phyloP scores from a whole-genome alignment of 495 filamentous ascomycete species.

The Lepidopterella palustris region DNA sequence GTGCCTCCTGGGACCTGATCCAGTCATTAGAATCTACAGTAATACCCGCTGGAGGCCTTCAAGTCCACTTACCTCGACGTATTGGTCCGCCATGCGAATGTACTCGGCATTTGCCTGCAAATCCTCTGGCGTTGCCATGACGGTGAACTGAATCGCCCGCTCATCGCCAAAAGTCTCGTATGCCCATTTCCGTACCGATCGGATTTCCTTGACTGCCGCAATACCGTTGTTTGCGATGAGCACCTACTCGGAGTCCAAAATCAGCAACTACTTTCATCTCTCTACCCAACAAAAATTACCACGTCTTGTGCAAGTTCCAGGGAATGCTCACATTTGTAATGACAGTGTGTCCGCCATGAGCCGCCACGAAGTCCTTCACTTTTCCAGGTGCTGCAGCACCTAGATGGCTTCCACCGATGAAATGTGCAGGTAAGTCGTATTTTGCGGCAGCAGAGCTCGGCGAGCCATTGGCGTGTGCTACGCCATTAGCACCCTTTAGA shows the following conservation, averaged over 20 bases:
- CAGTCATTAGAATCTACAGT: slow-evolving; percentile 4
- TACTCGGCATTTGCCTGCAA: slow-evolving; percentile 96
- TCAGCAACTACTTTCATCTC: neutral
- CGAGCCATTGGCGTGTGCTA: slow-evolving; percentile 45
- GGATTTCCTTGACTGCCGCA: slow-evolving; percentile 97
- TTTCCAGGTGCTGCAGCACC: slow-evolving; percentile 66
- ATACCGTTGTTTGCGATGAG: slow-evolving; percentile 99
- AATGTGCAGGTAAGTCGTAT: slow-evolving; percentile 78
- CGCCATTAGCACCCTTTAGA: slow-evolving; percentile 9
- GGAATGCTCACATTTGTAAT: slow-evolving; percentile 77
- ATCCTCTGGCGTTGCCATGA: slow-evolving; percentile 99
- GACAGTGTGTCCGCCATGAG: slow-evolving; percentile 88
- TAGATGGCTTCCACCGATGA: slow-evolving; percentile 89
- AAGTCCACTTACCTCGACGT: slow-evolving; percentile 68
- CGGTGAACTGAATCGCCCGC: slow-evolving; percentile 95
- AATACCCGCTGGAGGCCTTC: neutral
- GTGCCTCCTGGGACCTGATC: slow-evolving; percentile 82
- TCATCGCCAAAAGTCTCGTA: slow-evolving; percentile 99
- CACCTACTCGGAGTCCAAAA: slow-evolving; percentile 52
- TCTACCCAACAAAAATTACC: neutral
- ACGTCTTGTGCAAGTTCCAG: no score
- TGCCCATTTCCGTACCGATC: slow-evolving; percentile 98
- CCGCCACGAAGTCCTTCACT: slow-evolving; percentile 91
- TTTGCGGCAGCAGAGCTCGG: slow-evolving; percentile 62
- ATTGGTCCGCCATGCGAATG: slow-evolving; percentile 98